Evolutionary conservation across 1,139 yeast genomes (phyloP).

Genomic region (Scheffersomyces segobiensis): DNA sequence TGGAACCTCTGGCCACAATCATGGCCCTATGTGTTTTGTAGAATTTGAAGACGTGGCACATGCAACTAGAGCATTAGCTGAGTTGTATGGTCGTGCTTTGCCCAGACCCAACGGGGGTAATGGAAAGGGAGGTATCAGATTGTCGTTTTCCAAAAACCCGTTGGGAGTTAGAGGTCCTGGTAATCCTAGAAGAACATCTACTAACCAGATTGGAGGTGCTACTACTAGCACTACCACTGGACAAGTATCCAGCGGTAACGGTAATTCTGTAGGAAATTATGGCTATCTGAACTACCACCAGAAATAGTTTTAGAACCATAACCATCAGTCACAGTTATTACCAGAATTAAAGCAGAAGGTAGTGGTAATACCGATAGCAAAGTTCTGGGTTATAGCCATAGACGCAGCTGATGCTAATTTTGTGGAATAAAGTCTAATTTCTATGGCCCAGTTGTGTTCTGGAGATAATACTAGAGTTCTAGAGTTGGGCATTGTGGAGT

Average conservation of each 20-base stretch:
- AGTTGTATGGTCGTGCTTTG: constrained; percentile 82
- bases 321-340: too few species aligned
- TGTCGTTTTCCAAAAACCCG: constrained; percentile 93
- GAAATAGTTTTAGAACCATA: constrained; percentile 9
- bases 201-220: constrained; percentile 29
- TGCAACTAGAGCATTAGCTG: constrained; percentile 93
- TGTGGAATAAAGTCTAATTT: background rate
- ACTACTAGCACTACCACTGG: constrained; percentile 8
- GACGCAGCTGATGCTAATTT: background rate
- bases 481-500: background rate
- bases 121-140: constrained; percentile 91
- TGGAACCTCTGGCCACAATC: constrained; percentile 45
- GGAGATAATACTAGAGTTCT: background rate
- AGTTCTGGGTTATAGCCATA: background rate
- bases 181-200: constrained; percentile 44
- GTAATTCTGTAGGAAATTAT: constrained; percentile 32
- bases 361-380: too few species aligned
- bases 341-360: background rate
- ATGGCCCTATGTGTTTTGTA: constrained; percentile 99
- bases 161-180: constrained; percentile 87
- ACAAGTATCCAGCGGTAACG: constrained; percentile 6
- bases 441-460: background rate
- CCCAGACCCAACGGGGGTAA: constrained; percentile 68
- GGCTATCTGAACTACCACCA: constrained; percentile 38
- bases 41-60: constrained; percentile 94